phyloP scores from a whole-genome alignment of 352 stramenopile species.

The Peronosclerospora sorghi region DNA sequence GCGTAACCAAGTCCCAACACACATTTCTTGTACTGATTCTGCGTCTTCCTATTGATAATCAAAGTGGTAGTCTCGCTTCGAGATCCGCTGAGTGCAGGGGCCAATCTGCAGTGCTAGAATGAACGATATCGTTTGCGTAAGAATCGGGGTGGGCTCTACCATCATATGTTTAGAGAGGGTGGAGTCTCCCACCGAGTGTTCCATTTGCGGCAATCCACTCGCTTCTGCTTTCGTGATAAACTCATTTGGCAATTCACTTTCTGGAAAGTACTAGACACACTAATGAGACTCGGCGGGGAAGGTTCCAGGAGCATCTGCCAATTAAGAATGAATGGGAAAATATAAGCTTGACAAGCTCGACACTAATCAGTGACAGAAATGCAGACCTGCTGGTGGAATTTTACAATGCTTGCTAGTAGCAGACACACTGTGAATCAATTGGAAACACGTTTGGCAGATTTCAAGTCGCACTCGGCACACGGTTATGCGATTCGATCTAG shows the following conservation, averaged over 20 bases:
- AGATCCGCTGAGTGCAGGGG: no score
- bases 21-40: no score
- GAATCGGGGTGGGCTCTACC: conserved; percentile 18
- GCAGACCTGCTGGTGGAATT: conserved; percentile 31
- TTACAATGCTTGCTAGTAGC: conserved; percentile 24
- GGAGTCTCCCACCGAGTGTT: not conserved
- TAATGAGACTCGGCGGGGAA: conserved; percentile 30
- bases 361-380: not conserved
- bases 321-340: not conserved
- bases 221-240: conserved; percentile 2
- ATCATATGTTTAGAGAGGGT: conserved; percentile 1
- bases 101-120: not conserved
- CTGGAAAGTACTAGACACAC: conserved; percentile 34
- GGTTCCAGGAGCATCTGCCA: conserved; percentile 28
- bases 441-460: conserved; percentile 42
- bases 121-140: not conserved
- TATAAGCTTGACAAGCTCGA: not conserved
- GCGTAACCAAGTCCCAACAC: no score
- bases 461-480: conserved; percentile 50
- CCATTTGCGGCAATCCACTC: not conserved
- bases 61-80: no score
- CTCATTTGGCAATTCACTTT: conserved; percentile 29
- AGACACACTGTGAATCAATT: conserved; percentile 32
- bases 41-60: no score
- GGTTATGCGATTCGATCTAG: conserved; percentile 27